Evolutionary conservation across 2,329 filamentous ascomycete species (phyloP), one percentile per base, ranked within the genome.

Genomic region (Dactylella cylindrospora): DNA sequence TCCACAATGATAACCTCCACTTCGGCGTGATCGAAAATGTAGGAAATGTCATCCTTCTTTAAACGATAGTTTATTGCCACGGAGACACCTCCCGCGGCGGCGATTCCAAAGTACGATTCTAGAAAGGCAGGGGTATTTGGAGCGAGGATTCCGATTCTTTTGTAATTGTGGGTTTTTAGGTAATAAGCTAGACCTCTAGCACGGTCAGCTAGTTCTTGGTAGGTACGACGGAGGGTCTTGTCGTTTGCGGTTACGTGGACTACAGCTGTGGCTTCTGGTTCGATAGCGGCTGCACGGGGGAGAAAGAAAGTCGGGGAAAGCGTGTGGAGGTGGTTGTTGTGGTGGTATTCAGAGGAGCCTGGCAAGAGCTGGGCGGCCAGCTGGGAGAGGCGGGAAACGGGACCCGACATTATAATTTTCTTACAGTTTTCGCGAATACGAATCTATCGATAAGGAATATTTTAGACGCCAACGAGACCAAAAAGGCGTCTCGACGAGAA

Each of bases 71-170:
- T 88, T 38, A 84, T 81, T 2, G 78, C 80, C 75, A 66, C 66
- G 9, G 35, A 66, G 17, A 68, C 65, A 19, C 45, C 53, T 10
- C 41, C 62, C 12, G 49, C 28, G 31, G 60, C 71, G 77, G 84
- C 84, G 67, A 96, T 85, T 1, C 87, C 93, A 70, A 88, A 98
- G 64, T 95, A 88, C 5, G 84, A 81, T 74, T 97, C 91, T 22
- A 98, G 77, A 69, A 97, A 97, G 0, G 90, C 90, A 0, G 93
- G 93, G 0, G 93, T 98, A 72, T 98, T 98, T 2, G 93, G 88
- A 6, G 84, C 84, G 8, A 98, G 77, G 40, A 98, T 84, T 5
- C 93, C 93, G 31, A 62, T 43, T 60, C 87, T 80, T 69, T 82
- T 85, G 70, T 82, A 83, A 3, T 80, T 79, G 70, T 87, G 82